Base-by-base conservation (phyloP, 202 grass and related monocot genomes). In the Zizania palustris region DNA sequence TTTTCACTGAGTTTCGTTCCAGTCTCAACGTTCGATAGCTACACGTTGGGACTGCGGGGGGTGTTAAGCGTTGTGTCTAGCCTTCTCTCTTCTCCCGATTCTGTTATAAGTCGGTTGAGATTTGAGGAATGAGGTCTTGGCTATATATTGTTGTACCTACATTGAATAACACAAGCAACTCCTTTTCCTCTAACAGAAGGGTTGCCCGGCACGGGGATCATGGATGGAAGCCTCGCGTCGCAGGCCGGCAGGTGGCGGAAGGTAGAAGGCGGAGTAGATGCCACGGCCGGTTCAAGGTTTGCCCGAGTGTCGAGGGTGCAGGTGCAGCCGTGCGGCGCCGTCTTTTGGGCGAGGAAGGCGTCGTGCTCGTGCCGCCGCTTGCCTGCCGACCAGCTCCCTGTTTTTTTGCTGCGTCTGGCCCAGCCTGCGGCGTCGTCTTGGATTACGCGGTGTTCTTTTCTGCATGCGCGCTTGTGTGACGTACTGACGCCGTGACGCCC, bases 381-480 rank as follows among this genome's bases (percentile, higher is more conserved):
- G 79, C 60, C 85, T 51, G 79, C 60, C 85, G 53, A 45, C 74
- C 51, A 28, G 73, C 73, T 41, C 60, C 43, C 18, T 73, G 68
- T 85, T 35, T 43, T 43, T 78, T 6, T n/a, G n/a, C 5, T 67
- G 7, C n/a, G 35, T 44, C 51, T 65, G 63, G 63, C 74, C 5
- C 22, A 6, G 45, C 20, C 28, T 28, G 50, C 5, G 40, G 21
- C 73, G 8, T 22, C 16, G 1, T 45, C 46, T 65, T 37, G 28
- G 59, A 19, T 65, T 60, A 16, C 37, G 44, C 33, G 35, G 14
- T 19, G 75, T 51, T 10, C 15, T 44, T n/a, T 67, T 37, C 15
- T 2, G 76, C 37, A 34, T 3, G 21, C 51, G 21, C 19, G 22
- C 59, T n/a, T 9, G 7, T 5, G 37, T 22, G 70, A 19, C 51